These are phyloP conservation scores for Saraca asoca DNA, from an alignment of 331 rosid species.

Conservation along the genomic window DNA sequence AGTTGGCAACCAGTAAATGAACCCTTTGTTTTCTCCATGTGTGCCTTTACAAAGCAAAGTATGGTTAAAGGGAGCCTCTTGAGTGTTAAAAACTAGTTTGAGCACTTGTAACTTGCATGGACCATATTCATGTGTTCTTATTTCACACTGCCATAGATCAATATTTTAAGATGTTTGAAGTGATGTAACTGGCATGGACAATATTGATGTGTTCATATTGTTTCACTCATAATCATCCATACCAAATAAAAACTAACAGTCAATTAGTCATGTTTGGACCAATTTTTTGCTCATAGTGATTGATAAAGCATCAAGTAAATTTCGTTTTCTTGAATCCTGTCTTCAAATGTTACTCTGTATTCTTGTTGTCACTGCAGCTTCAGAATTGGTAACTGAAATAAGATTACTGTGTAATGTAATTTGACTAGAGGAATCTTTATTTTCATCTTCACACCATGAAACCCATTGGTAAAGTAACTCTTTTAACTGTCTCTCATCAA, in stretches of 20 bases:
- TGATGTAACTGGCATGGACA: not conserved
- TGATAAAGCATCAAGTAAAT: no score
- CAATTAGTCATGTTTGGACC: no score
- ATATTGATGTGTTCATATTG: no score
- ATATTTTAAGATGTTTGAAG: not conserved
- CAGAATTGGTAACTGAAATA: no score
- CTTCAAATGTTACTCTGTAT: no score
- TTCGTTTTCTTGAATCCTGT: no score
- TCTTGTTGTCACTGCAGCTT: no score
- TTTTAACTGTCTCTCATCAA: slow-evolving; percentile 9
- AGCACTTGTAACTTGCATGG: no score
- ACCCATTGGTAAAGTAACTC: slow-evolving; percentile 4
- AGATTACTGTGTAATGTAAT: slow-evolving; percentile 8
- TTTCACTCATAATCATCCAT: no score
- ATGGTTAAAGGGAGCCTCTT: not conserved
- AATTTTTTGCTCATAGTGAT: no score
- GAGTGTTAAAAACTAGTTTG: not conserved
- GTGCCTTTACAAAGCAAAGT: not conserved
- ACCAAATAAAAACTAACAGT: no score
- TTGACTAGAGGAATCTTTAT: slow-evolving; percentile 1
- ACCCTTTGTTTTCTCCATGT: not conserved
- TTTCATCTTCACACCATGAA: not conserved
- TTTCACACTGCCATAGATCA: not conserved
- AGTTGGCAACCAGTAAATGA: not conserved
- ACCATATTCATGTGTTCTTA: not conserved